These are phyloP conservation scores for Clavulina sp. DNA, from an alignment of 768 basidiomycete species.

Conservation along the genomic window DNA sequence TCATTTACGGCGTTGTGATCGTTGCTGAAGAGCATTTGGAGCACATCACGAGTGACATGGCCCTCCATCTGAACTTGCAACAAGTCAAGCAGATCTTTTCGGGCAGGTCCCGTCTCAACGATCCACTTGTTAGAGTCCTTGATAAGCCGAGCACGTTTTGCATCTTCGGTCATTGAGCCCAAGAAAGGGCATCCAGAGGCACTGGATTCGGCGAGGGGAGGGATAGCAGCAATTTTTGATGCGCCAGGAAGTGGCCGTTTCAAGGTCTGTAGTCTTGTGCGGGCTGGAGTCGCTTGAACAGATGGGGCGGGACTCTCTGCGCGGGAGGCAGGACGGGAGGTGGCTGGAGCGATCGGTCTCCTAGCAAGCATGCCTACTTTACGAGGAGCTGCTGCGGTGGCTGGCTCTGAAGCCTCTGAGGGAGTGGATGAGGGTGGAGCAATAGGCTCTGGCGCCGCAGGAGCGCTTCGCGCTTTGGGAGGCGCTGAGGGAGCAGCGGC, in stretches of 20 bases:
- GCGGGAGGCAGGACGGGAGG: constrained; percentile 30
- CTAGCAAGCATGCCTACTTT: background rate
- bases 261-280: constrained; percentile 11
- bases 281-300: background rate
- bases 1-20: constrained; percentile 94
- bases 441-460: background rate
- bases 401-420: background rate
- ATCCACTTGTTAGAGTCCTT: constrained; percentile 74
- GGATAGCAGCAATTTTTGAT: no score
- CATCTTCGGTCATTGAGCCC: constrained; percentile 38
- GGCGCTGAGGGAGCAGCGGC: constrained; percentile 13
- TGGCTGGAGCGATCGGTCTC: constrained; percentile 9
- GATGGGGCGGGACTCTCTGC: constrained; percentile 17
- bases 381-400: constrained; percentile 4
- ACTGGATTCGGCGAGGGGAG: constrained; percentile 20
- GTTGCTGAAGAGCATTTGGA: constrained; percentile 72
- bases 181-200: constrained; percentile 20
- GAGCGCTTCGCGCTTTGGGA: background rate
- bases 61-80: constrained; percentile 87
- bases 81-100: constrained; percentile 74
- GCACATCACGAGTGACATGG: constrained; percentile 55
- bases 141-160: constrained; percentile 44
- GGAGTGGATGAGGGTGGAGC: background rate
- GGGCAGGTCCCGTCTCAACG: constrained; percentile 65
- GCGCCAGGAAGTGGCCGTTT: constrained; percentile 24